Conservation (phyloP, 257 asterid genomes). For the Gentiana macrophylla region DNA sequence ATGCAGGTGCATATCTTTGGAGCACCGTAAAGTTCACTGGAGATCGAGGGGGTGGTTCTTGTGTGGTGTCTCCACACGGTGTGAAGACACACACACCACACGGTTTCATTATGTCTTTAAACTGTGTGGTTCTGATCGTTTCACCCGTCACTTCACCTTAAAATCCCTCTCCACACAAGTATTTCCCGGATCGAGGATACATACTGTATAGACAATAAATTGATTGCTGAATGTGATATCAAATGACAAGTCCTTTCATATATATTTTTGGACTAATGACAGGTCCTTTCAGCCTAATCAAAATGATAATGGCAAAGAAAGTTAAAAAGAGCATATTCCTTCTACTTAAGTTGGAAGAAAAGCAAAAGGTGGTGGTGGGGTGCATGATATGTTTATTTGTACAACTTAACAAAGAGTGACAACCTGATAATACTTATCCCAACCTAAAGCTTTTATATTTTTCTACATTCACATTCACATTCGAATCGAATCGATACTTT, state of each 20-base stretch:
- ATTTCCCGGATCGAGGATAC: too few species aligned
- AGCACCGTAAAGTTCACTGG: too few species aligned
- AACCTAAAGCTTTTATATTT: constrained; percentile 3
- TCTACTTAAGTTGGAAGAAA: constrained; percentile 49
- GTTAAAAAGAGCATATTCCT: constrained; percentile 17
- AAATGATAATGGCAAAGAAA: constrained; percentile 26
- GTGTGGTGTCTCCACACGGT: too few species aligned
- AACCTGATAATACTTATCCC: constrained; percentile 31
- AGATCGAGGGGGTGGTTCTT: too few species aligned
- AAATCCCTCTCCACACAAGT: too few species aligned
- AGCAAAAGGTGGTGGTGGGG: constrained; percentile 41
- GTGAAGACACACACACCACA: too few species aligned
- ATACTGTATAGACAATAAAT: background rate
- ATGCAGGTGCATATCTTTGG: too few species aligned
- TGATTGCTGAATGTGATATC: background rate
- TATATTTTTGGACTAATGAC: background rate
- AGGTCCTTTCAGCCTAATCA: constrained; percentile 5
- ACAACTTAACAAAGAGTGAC: constrained; percentile 13
- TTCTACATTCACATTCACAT: too few species aligned
- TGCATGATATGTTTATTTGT: constrained; percentile 14
- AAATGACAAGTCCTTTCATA: background rate
- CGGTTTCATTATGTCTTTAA: too few species aligned
- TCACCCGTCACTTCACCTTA: too few species aligned
- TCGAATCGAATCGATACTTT: too few species aligned
- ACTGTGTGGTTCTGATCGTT: too few species aligned